Evolutionary conservation across 2,329 filamentous ascomycete genomes (phyloP), one percentile per base, ranked within the genome.

Genomic region (Colletotrichum filicis): DNA sequence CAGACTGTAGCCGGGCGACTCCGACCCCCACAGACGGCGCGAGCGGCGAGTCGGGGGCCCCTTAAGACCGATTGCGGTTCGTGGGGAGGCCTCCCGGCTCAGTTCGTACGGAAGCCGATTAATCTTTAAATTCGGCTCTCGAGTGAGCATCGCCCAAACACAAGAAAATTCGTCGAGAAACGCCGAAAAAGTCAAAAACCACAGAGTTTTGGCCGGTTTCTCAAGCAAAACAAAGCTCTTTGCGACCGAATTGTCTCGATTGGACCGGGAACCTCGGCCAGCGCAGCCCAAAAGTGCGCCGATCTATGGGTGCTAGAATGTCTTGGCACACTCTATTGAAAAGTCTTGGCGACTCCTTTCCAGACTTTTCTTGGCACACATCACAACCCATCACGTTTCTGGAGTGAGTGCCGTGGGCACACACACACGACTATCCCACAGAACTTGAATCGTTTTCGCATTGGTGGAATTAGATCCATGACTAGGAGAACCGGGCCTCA

Each of bases 331-430:
- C 19, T 57, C 42, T 57, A 16, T 12, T 9, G 55, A 24, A 30
- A 53, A 30, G 55, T 60, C 66, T 73, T 70, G 66, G 70, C 70
- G 52, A 37, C 70, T 65, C 70, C 70, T 73, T 73, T 70, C 55
- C 46, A n/a, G 37, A 46, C 52, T 65, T 22, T 55, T n/a, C 70
- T 70, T 60, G 42, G 60, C 60, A 35, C 26, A 6, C 26, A n/a
- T 62, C 42, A 46, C 42, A 62, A n/a, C 26, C 37, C n/a, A 59
- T 57, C 28, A 56, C 42, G 55, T 60, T 65, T 56, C 55, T 65
- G 60, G 70, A 62, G 59, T 8, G 46, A 26, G n/a, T 59, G 56
- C 30, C 35, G 66, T 46, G 42, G 24, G 53, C 32, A 69, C 42
- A 19, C 42, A 19, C 42, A 49, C 42, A 49, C 42, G 19, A 49